These are phyloP conservation scores for Codiaeum variegatum DNA, from an alignment of 441 rosid species.

Conservation along the genomic window DNA sequence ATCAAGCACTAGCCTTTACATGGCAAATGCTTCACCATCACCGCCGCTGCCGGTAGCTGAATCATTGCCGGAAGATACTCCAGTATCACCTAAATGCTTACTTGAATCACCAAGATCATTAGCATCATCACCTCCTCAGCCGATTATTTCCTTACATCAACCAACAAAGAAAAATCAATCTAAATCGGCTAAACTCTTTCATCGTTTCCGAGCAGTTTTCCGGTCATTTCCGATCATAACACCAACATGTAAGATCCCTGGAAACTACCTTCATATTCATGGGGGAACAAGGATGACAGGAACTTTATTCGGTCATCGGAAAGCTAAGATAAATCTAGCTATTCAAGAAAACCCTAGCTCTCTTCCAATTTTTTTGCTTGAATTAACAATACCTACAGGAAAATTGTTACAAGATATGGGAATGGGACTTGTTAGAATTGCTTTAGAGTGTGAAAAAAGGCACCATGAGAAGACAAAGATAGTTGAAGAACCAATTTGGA, in stretches of 20 bases:
- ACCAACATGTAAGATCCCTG: constrained; percentile 52
- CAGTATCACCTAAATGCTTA: not conserved
- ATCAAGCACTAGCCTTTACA: too few species aligned
- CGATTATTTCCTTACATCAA: constrained; percentile 32
- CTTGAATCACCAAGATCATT: constrained; percentile 6
- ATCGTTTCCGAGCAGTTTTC: constrained; percentile 56
- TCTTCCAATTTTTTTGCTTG: constrained; percentile 55
- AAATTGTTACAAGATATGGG: constrained; percentile 75
- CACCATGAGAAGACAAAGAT: constrained; percentile 56
- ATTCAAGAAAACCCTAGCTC: constrained; percentile 71
- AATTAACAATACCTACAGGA: constrained; percentile 65
- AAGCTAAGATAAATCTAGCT: constrained; percentile 57
- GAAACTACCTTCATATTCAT: constrained; percentile 43
- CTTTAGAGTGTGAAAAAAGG: constrained; percentile 74
- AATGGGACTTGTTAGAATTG: constrained; percentile 60
- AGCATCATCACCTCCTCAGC: constrained; percentile 5
- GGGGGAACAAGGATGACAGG: constrained; percentile 80
- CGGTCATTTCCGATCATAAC: constrained; percentile 71
- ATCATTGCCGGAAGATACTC: not conserved
- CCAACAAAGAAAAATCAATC: constrained; percentile 34
- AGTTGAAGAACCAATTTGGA: constrained; percentile 69
- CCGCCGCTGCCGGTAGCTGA: not conserved
- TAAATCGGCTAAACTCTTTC: constrained; percentile 40
- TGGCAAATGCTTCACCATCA: constrained; percentile 16
- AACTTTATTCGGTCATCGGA: constrained; percentile 66